Percentiles rank a stretch among this genome's conserved stretches.
Conservation (phyloP, 305 asterid species). For the Plantago rigida region DNA sequence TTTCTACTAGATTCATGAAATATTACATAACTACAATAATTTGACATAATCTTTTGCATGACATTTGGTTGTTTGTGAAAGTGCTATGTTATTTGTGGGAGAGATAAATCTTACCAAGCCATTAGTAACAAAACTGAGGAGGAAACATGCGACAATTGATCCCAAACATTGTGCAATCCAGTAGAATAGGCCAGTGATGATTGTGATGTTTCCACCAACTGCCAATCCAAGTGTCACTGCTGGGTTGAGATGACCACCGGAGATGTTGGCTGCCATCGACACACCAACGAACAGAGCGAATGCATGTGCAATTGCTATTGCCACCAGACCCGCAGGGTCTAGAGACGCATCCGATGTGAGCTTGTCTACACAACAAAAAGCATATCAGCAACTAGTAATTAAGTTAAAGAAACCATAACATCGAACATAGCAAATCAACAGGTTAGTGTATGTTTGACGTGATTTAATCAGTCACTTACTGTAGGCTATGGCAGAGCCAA, state of each 20-base stretch:
- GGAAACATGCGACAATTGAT: constrained; percentile 48
- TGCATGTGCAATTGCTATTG: constrained; percentile 63
- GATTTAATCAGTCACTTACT: constrained; percentile 28
- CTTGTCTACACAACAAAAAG: constrained; percentile 31
- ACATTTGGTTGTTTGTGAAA: background rate
- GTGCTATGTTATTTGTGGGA: background rate
- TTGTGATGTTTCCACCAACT: constrained; percentile 57
- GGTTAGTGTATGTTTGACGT: no score
- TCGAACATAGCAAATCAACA: no score
- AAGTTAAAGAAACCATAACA: no score
- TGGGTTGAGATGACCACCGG: constrained; percentile 70
- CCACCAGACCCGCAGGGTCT: constrained; percentile 51
- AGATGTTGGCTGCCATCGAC: constrained; percentile 53
- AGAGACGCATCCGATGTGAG: constrained; percentile 40
- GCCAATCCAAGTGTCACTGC: constrained; percentile 70
- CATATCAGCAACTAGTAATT: no score
- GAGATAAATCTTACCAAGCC: constrained; percentile 37
- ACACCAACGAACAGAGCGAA: constrained; percentile 63
- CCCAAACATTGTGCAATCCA: constrained; percentile 68
- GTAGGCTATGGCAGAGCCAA: constrained; percentile 68
- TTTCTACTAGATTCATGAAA: background rate
- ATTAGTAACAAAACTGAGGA: constrained; percentile 47
- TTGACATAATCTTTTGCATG: no score
- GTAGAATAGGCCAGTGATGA: constrained; percentile 52
- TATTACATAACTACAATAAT: no score